Conservation (phyloP, 2,329 filamentous ascomycete species). For the Plenodomus tracheiphilus region DNA sequence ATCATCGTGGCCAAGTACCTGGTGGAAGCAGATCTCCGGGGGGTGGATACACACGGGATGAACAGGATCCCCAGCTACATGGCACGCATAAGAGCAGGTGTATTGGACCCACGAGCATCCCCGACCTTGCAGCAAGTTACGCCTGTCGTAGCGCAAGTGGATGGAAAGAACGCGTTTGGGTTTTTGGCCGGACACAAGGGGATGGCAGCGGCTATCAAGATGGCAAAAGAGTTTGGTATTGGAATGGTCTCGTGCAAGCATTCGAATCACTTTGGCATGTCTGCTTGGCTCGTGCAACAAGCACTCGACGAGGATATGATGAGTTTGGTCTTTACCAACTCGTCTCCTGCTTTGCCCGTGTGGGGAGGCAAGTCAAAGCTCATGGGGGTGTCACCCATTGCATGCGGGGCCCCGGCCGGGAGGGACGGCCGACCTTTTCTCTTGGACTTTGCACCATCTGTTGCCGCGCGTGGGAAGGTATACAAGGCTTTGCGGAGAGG, state of each 20-base stretch:
- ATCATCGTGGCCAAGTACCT: constrained; percentile 67
- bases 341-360: constrained; percentile 69
- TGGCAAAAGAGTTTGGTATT: constrained; percentile 68
- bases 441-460: constrained; percentile 72
- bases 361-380: constrained; percentile 71
- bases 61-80: constrained; percentile 80
- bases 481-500: constrained; percentile 69
- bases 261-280: constrained; percentile 84
- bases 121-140: constrained; percentile 66
- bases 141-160: constrained; percentile 70
- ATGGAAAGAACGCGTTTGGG: constrained; percentile 73
- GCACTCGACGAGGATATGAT: constrained; percentile 70
- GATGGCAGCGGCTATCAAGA: constrained; percentile 69
- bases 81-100: constrained; percentile 69
- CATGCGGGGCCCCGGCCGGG: constrained; percentile 73
- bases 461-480: constrained; percentile 73
- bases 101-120: constrained; percentile 63
- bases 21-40: constrained; percentile 74
- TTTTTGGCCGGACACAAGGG: constrained; percentile 70
- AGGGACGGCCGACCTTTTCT: constrained; percentile 64
- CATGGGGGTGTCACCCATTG: constrained; percentile 74
- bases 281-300: constrained; percentile 77
- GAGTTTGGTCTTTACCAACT: constrained; percentile 64
- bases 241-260: constrained; percentile 76
- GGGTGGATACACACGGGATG: constrained; percentile 78